A percentile compares a stretch with the other conserved stretches of the same genome.
phyloP scores from a whole-genome alignment of 495 filamentous ascomycete genomes.

The Penicillium tannophilum region DNA sequence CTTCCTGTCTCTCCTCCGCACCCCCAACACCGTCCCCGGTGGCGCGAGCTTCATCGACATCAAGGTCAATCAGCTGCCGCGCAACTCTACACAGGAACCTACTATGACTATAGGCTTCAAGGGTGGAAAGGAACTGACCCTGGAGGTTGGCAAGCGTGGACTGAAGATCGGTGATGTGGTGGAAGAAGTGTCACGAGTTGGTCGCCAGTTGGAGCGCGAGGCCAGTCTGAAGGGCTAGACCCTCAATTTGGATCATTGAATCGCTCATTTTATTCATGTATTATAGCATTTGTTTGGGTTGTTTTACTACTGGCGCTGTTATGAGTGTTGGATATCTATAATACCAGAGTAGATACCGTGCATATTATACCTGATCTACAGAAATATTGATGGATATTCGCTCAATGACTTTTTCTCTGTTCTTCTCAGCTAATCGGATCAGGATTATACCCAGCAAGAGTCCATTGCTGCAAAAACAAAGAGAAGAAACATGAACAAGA shows the following conservation, averaged over 20 bases:
- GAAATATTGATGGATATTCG: neutral
- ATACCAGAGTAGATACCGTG: neutral
- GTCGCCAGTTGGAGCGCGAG: constrained; percentile 74
- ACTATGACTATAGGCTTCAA: constrained; percentile 70
- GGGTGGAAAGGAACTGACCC: constrained; percentile 49
- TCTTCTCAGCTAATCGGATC: constrained; percentile 7
- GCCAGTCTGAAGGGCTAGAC: constrained; percentile 72
- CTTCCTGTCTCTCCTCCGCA: constrained; percentile 79
- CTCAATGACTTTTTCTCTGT: neutral
- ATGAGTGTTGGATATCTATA: constrained; percentile 2
- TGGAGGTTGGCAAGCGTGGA: constrained; percentile 81
- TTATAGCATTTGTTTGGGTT: constrained; percentile 25
- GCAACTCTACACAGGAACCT: constrained; percentile 54
- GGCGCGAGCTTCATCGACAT: constrained; percentile 75
- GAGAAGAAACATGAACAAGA: neutral
- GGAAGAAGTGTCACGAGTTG: constrained; percentile 90
- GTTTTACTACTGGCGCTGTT: constrained; percentile 9
- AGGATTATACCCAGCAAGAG: constrained; percentile 2
- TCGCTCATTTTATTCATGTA: constrained; percentile 28
- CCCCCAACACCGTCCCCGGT: constrained; percentile 65
- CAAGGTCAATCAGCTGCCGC: constrained; percentile 66
- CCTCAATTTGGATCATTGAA: neutral
- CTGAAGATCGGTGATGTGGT: constrained; percentile 84
- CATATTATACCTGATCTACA: constrained; percentile 6
- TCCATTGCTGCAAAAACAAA: neutral